phyloP scores from a whole-genome alignment of 192 early-diverging fungal species.

The Coemansia sp. region DNA sequence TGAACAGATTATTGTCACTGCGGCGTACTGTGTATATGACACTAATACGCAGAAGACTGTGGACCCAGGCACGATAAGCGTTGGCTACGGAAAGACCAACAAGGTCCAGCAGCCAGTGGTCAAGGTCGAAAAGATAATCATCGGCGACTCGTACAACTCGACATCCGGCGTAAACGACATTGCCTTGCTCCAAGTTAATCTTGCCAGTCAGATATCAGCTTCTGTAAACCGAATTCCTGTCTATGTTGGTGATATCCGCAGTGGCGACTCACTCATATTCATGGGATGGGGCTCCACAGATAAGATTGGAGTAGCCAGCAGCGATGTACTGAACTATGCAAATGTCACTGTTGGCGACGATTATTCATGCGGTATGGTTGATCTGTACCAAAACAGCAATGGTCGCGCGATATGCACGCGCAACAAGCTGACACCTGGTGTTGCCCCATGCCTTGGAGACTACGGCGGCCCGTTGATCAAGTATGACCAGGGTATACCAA shows the following conservation, averaged over 20 bases:
- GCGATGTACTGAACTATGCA: slow-evolving; percentile 26
- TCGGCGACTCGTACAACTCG: slow-evolving; percentile 20
- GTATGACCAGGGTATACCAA: slow-evolving; percentile 24
- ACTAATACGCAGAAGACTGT: slow-evolving; percentile 15
- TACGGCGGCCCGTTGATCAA: slow-evolving; percentile 39
- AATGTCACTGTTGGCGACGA: slow-evolving; percentile 42
- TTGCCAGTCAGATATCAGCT: slow-evolving; percentile 14
- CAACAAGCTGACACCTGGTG: slow-evolving; percentile 31
- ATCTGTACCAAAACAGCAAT: slow-evolving; percentile 36
- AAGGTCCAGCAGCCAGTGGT: slow-evolving; percentile 28
- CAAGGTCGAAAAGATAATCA: slow-evolving; percentile 25
- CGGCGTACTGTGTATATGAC: slow-evolving; percentile 41
- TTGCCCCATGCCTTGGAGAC: slow-evolving; percentile 40
- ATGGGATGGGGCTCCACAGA: slow-evolving; percentile 45
- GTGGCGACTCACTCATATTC: slow-evolving; percentile 28
- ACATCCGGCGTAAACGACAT: slow-evolving; percentile 38
- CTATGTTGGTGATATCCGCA: slow-evolving; percentile 27
- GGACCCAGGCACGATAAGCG: slow-evolving; percentile 20
- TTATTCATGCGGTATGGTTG: slow-evolving; percentile 20
- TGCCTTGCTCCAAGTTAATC: slow-evolving; percentile 38
- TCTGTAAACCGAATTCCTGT: slow-evolving; percentile 35
- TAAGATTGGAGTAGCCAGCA: slow-evolving; percentile 27
- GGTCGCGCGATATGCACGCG: slow-evolving; percentile 39
- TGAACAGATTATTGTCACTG: slow-evolving; percentile 41
- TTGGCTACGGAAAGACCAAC: slow-evolving; percentile 38